phyloP scores from a whole-genome alignment of 2,329 filamentous ascomycete species.

The Penicillium sp. region DNA sequence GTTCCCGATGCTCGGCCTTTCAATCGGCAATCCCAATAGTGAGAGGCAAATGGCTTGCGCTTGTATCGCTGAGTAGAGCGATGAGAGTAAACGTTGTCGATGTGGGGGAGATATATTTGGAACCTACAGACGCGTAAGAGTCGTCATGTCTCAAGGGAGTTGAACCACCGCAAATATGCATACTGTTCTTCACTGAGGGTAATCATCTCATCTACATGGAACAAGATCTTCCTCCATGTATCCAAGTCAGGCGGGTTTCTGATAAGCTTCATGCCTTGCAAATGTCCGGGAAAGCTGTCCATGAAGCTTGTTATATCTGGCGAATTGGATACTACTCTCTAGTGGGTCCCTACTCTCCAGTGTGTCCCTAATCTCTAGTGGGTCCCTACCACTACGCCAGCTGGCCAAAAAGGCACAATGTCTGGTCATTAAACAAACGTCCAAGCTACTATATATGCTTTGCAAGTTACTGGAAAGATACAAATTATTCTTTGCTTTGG shows the following conservation, averaged over 20 bases:
- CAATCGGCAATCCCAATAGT: slow-evolving; percentile 83
- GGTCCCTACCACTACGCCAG: too few species aligned
- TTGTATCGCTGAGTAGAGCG: slow-evolving; percentile 81
- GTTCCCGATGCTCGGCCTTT: slow-evolving; percentile 79
- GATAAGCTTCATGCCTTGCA: slow-evolving; percentile 56
- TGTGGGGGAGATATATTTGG: slow-evolving; percentile 78
- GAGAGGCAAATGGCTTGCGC: slow-evolving; percentile 77
- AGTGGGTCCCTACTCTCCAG: too few species aligned
- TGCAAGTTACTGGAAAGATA: too few species aligned
- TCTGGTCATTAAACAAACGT: too few species aligned
- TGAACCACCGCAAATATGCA: slow-evolving; percentile 27
- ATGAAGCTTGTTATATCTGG: slow-evolving; percentile 19
- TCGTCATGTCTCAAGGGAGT: background rate
- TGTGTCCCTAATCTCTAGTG: too few species aligned
- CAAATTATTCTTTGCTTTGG: too few species aligned
- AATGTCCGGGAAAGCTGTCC: slow-evolving; percentile 32
- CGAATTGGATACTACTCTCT: slow-evolving; percentile 7
- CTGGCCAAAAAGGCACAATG: too few species aligned
- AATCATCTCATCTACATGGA: slow-evolving; percentile 74
- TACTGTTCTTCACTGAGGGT: slow-evolving; percentile 75
- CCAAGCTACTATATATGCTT: too few species aligned
- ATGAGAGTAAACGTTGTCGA: slow-evolving; percentile 84
- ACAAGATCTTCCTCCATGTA: slow-evolving; percentile 71
- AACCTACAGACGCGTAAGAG: slow-evolving; percentile 56
- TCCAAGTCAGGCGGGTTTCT: slow-evolving; percentile 69